Base-by-base conservation (phyloP, 2,329 filamentous ascomycete genomes). In the Trichoderma polysporum region DNA sequence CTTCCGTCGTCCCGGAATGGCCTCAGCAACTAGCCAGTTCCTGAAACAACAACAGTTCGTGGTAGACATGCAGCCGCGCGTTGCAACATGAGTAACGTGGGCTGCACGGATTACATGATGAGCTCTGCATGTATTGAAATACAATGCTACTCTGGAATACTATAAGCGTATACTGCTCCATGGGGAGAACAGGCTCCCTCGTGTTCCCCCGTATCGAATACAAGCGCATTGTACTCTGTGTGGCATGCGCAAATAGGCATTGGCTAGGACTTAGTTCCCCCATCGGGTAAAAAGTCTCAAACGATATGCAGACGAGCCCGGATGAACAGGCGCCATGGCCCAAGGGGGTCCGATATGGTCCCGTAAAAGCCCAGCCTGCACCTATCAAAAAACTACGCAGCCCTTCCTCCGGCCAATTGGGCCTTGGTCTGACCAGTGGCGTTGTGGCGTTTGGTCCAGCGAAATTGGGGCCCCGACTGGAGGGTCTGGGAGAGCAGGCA, bases 331-430 rank as follows among this genome's bases (percentile, higher is more conserved):
- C 52, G 53, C 52, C 66, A 65, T 25, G 66, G 27, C n/a, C 47
- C 65, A 62, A 29, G 65, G 49, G 57, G 47, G 25, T 62, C 65
- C 65, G 49, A 62, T 49, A 67, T 67, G 65, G 66, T 68, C 58
- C 66, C 66, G 66, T 60, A 45, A 35, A 56, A 47, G 50, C 17
- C 65, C 41, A 59, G 29, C 50, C 45, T 27, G 39, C 66, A 59
- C 66, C 66, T 59, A 68, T 68, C 52, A 68, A 59, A 65, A 64
- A 59, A 47, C 33, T 66, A 57, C 60, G 52, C 52, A 59, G 22
- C 45, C 53, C 61, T 65, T 66, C 45, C 53, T 53, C 66, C 53
- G 52, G 66, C 60, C 62, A 65, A 68, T 68, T 65, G 61, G 61
- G 66, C 47, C 12, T 59, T 19, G 37, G 52, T 27, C 52, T 41